These are phyloP conservation scores for Trypanosomatidae sp. DNA, from an alignment of 208 protist species.

Conservation along the genomic window DNA sequence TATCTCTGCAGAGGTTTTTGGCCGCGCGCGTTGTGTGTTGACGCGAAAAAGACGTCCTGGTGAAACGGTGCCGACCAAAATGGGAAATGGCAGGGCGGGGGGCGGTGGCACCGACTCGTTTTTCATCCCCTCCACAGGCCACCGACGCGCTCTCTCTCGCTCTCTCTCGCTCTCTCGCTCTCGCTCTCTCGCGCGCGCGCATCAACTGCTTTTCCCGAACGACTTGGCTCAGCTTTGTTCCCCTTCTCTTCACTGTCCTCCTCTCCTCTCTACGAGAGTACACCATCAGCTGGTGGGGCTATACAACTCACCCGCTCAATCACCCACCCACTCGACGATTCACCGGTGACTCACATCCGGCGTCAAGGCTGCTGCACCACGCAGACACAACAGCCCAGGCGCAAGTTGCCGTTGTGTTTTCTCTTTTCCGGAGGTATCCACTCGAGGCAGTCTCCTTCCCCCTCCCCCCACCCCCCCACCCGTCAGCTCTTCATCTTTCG, in stretches of 20 bases:
- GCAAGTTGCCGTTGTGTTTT: background rate
- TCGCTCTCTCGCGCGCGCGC: no score
- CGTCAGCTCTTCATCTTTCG: background rate
- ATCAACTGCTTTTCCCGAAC: no score
- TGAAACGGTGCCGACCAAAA: no score
- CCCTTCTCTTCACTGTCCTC: background rate
- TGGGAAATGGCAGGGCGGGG: no score
- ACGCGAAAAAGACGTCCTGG: no score
- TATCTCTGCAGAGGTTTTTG: background rate
- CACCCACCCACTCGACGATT: background rate
- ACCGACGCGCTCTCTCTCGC: no score
- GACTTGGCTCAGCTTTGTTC: no score
- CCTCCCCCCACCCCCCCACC: background rate
- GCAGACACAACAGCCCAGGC: background rate
- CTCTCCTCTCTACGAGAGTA: background rate
- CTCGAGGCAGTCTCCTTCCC: background rate
- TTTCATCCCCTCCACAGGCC: background rate
- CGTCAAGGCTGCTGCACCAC: background rate
- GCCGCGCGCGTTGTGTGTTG: no score
- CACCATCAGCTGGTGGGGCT: background rate
- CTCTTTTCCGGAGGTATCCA: background rate
- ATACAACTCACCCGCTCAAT: no score
- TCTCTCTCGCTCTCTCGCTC: no score
- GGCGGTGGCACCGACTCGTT: background rate
- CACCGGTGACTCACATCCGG: background rate